These are phyloP conservation scores for Funneliformis mosseae DNA, from an alignment of 192 early-diverging fungal genomes.

Conservation along the genomic window DNA sequence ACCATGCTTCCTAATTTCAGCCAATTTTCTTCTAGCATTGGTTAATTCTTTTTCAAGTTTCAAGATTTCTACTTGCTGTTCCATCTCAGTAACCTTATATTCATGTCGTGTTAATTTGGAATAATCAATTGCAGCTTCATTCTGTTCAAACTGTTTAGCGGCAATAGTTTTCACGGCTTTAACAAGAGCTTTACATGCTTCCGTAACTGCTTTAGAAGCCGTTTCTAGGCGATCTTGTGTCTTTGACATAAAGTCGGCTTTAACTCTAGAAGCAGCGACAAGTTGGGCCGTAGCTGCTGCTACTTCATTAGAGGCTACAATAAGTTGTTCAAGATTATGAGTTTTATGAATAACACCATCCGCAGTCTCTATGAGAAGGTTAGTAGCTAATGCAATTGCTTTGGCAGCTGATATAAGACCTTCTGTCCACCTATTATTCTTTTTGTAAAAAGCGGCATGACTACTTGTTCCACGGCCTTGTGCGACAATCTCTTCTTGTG, in stretches of 20 bases:
- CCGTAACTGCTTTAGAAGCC: slow-evolving; percentile 91
- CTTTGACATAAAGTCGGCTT: slow-evolving; percentile 88
- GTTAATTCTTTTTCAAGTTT: slow-evolving; percentile 93
- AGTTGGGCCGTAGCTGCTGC: slow-evolving; percentile 95
- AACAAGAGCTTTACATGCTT: slow-evolving; percentile 88
- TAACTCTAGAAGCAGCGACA: slow-evolving; percentile 95
- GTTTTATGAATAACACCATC: slow-evolving; percentile 94
- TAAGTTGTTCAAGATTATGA: slow-evolving; percentile 89
- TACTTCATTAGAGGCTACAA: slow-evolving; percentile 97
- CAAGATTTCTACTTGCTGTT: slow-evolving; percentile 95
- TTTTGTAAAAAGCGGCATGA: slow-evolving; percentile 94
- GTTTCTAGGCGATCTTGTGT: slow-evolving; percentile 93
- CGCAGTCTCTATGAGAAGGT: slow-evolving; percentile 88
- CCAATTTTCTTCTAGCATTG: slow-evolving; percentile 81
- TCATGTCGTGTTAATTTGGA: slow-evolving; percentile 84
- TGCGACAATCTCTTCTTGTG: slow-evolving; percentile 96
- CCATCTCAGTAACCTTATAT: slow-evolving; percentile 96
- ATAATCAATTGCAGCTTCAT: slow-evolving; percentile 62
- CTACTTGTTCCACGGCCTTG: slow-evolving; percentile 83
- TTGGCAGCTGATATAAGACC: slow-evolving; percentile 97
- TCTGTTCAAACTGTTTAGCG: slow-evolving; percentile 69
- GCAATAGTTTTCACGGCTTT: slow-evolving; percentile 88
- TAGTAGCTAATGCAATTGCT: slow-evolving; percentile 92
- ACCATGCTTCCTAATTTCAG: slow-evolving; percentile 88
- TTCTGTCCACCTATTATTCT: slow-evolving; percentile 99